Evolutionary conservation across 371 early-diverging fungal species (phyloP), one percentile per base, ranked within the genome.

Genomic region (Entomophthora muscae): DNA sequence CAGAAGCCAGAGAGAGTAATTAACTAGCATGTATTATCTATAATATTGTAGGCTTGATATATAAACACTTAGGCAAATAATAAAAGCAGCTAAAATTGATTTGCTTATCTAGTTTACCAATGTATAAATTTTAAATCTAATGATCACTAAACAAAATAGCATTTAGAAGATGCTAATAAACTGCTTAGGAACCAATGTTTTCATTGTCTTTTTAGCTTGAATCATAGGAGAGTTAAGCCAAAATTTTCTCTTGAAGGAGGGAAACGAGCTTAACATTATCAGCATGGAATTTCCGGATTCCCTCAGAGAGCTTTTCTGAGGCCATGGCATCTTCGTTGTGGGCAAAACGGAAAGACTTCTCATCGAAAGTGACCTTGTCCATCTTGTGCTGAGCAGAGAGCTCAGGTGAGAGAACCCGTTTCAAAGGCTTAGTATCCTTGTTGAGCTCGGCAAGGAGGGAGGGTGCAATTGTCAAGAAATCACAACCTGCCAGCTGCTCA

Each of bases 311-410:
- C 82, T 95, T 95, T 75, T 95, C 96, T 58, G 92, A 92, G 53
- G 98, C 94, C 95, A 95, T 95, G 68, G 91, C 78, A 75, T 95
- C 97, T 78, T 98, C 87, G 80, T 96, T 95, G 76, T 92, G 73
- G 60, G 82, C 88, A 95, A 95, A 98, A 67, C 96, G 86, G 88
- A 96, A 96, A 58, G 76, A 68, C 64, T 78, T 78, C 75, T 97
- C 95, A 71, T 91, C 79, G 70, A 75, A 90, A n/a, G 82, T 66
- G 24, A 91, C 84, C 79, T 86, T 87, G 55, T 69, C 64, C 65
- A 53, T 64, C 27, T 22, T 64, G 2, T 33, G 60, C 12, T 68
- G 55, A 27, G 52, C 21, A 52, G 90, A 90, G 22, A 70, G 70
- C 52, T 85, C 83, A 30, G 78, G 80, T 68, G 78, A 73, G 66